A percentile compares a stretch with the other conserved stretches of the same genome.
Evolutionary conservation across 257 asterid genomes (phyloP).

Genomic region (Solanum megistacrolobum): DNA sequence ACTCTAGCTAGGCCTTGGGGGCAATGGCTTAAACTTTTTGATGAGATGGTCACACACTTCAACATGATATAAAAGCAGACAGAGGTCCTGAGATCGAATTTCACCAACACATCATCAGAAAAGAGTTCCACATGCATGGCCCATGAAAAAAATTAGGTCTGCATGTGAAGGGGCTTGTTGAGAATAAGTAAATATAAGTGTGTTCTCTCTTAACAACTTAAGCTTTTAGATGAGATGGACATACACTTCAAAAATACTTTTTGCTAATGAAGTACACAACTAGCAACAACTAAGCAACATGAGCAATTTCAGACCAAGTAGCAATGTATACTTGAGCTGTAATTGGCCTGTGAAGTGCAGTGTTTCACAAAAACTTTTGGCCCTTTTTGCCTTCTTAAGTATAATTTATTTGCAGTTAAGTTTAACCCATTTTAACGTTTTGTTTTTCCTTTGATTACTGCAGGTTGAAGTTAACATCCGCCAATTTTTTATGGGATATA

Average conservation of each 20-base stretch:
- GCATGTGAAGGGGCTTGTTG: background rate
- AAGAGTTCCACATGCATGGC: background rate
- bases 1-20: too few relatives aligned
- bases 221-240: too few relatives aligned
- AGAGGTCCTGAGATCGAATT: background rate
- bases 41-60: background rate
- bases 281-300: background rate
- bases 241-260: background rate
- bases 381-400: background rate
- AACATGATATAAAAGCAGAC: background rate
- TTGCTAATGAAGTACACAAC: background rate
- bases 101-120: background rate
- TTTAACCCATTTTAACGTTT: background rate
- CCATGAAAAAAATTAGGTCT: background rate
- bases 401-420: background rate
- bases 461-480: conserved; percentile 37
- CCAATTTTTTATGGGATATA: conserved; percentile 55
- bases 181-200: too few relatives aligned
- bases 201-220: background rate
- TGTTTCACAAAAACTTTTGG: background rate
- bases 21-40: background rate
- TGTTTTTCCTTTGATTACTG: background rate
- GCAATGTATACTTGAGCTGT: background rate
- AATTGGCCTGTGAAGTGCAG: background rate
- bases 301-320: background rate